Conservation (phyloP, 2,329 filamentous ascomycete species). For the Colletotrichum liriopes region DNA sequence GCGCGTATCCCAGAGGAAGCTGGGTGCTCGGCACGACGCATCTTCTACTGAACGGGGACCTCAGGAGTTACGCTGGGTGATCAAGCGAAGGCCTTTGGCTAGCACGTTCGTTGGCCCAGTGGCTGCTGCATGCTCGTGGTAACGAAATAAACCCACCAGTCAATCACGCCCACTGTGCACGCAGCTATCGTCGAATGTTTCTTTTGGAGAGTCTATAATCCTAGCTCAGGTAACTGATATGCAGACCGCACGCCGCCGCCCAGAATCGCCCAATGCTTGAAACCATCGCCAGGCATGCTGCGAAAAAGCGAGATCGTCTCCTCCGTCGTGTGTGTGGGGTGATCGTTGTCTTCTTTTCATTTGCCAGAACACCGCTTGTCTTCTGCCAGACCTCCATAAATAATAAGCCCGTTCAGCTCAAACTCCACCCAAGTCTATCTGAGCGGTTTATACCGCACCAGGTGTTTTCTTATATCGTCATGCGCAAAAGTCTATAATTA, state of each 20-base stretch:
- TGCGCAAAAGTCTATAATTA: constrained; percentile 30
- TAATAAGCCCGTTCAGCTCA: constrained; percentile 7
- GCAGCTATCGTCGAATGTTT: not conserved
- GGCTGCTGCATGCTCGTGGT: not conserved
- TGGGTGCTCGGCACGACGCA: not conserved
- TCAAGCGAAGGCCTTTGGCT: not conserved
- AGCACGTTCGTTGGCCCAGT: not conserved
- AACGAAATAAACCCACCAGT: not conserved
- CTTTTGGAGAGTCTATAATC: constrained; percentile 34
- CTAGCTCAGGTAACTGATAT: not conserved
- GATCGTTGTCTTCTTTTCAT: not conserved
- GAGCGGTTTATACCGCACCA: constrained; percentile 5
- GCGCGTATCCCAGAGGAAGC: not conserved
- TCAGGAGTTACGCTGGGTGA: not conserved
- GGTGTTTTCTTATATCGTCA: constrained; percentile 6
- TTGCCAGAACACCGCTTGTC: constrained; percentile 5
- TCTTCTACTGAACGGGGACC: not conserved
- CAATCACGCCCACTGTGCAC: not conserved
- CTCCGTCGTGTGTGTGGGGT: not conserved
- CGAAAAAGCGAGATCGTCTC: constrained; percentile 6
- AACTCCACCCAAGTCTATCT: constrained; percentile 17
- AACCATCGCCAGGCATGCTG: constrained; percentile 19
- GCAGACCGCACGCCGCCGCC: constrained; percentile 21
- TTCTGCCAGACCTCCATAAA: not conserved
- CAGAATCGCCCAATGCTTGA: constrained; percentile 22